These are phyloP conservation scores for Leptographium flavum DNA, from an alignment of 2,329 filamentous ascomycete genomes.

Conservation along the genomic window DNA sequence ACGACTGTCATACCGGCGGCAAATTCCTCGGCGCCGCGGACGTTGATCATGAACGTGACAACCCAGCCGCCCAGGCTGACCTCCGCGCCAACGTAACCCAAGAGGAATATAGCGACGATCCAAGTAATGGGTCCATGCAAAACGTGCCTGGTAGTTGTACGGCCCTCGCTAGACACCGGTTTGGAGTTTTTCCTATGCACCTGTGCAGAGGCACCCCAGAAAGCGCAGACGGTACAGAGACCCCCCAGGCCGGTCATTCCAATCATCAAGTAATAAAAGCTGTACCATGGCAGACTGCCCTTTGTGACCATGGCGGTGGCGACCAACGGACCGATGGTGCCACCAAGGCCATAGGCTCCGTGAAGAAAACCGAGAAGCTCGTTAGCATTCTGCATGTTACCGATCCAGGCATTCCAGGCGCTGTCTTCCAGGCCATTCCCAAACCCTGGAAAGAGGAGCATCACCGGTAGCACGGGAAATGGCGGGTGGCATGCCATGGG, in stretches of 20 bases:
- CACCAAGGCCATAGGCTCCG: conserved; percentile 58
- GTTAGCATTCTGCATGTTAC: conserved; percentile 59
- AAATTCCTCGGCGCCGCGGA: conserved; percentile 55
- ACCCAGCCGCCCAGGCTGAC: conserved; percentile 54
- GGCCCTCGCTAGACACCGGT: conserved; percentile 20
- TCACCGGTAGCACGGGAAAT: conserved; percentile 50
- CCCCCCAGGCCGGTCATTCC: conserved; percentile 43
- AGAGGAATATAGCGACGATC: conserved; percentile 59
- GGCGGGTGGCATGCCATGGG: conserved; percentile 54
- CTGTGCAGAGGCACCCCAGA: conserved; percentile 47
- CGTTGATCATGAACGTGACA: conserved; percentile 72
- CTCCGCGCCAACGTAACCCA: conserved; percentile 69
- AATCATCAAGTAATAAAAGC: conserved; percentile 65
- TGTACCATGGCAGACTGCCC: conserved; percentile 49
- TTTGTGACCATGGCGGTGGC: conserved; percentile 61
- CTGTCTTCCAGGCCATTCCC: conserved; percentile 56
- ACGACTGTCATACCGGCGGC: conserved; percentile 62
- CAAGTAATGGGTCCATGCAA: conserved; percentile 47
- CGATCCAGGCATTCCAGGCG: conserved; percentile 46
- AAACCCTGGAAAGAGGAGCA: conserved; percentile 52
- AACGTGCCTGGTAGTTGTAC: conserved; percentile 29
- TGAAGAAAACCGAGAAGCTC: conserved; percentile 62
- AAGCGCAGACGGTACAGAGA: conserved; percentile 33
- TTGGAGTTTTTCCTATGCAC: conserved; percentile 33
- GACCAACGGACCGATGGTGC: conserved; percentile 52